Conservation (phyloP, 2,329 filamentous ascomycete genomes). For the Hymenoscyphus linearis region DNA sequence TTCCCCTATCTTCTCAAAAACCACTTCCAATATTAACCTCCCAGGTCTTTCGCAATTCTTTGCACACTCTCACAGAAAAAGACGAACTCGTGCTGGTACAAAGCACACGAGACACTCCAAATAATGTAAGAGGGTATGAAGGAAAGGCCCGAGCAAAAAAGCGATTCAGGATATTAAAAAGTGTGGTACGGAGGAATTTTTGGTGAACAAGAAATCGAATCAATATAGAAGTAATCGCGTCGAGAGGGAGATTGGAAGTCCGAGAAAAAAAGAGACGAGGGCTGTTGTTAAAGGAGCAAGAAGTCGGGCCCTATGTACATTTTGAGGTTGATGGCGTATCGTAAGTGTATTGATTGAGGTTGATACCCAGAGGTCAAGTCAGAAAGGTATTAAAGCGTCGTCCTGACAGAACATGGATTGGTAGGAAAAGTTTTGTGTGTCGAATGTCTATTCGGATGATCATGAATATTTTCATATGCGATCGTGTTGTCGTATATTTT, state of each 20-base stretch:
- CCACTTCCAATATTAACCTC: neutral
- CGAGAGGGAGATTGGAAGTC: neutral
- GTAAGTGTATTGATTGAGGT: neutral
- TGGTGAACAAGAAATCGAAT: constrained; percentile 4
- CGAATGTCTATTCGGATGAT: constrained; percentile 14
- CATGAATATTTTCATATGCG: constrained; percentile 24
- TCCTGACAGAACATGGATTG: constrained; percentile 10
- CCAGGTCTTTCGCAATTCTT: neutral
- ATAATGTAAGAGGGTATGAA: neutral
- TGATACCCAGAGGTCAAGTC: neutral
- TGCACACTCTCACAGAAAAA: neutral
- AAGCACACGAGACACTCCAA: neutral
- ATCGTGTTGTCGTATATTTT: constrained; percentile 22
- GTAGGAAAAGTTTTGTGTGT: constrained; percentile 11
- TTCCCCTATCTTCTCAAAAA: neutral
- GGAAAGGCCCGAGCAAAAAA: neutral
- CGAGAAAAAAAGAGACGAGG: neutral
- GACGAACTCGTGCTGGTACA: neutral
- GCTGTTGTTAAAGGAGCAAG: neutral
- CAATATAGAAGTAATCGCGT: neutral
- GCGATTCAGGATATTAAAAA: constrained; percentile 4
- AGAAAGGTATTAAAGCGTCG: neutral
- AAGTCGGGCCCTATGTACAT: neutral
- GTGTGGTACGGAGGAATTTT: neutral
- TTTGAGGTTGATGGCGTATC: neutral